These are phyloP conservation scores for Agastache rugosa DNA, from an alignment of 257 asterid genomes.

Conservation along the genomic window DNA sequence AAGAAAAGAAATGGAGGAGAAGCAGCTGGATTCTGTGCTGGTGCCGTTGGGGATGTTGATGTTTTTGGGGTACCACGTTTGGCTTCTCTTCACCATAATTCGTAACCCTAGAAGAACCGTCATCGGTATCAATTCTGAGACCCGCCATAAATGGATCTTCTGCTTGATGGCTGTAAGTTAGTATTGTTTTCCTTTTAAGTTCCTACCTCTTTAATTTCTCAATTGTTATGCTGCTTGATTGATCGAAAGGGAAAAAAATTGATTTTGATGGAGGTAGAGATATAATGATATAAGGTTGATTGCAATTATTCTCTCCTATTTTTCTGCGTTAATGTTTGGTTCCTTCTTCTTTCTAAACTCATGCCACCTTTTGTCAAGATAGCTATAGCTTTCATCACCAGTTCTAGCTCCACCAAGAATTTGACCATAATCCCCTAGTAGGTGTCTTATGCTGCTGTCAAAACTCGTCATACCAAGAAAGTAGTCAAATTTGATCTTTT, in stretches of 20 bases:
- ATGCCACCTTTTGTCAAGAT: background rate
- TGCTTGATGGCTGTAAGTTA: constrained; percentile 75
- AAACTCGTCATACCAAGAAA: too few relatives aligned
- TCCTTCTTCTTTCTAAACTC: background rate
- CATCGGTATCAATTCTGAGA: constrained; percentile 73
- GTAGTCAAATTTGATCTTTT: too few relatives aligned
- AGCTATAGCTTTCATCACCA: background rate
- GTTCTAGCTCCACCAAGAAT: background rate
- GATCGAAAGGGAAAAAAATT: too few relatives aligned
- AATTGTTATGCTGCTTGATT: background rate
- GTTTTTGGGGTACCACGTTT: constrained; percentile 57
- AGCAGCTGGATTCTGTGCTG: constrained; percentile 59
- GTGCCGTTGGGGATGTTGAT: constrained; percentile 74
- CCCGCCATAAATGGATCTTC: constrained; percentile 74
- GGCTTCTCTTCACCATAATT: constrained; percentile 66
- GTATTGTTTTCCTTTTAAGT: background rate
- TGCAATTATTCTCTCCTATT: background rate
- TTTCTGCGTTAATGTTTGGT: background rate
- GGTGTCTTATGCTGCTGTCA: too few relatives aligned
- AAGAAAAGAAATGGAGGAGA: constrained; percentile 52
- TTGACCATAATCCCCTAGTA: too few relatives aligned
- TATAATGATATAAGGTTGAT: background rate
- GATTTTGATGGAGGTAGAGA: background rate
- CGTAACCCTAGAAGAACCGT: constrained; percentile 63
- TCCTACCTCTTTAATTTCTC: background rate